A percentile compares a stretch with the other conserved stretches of the same genome.
These are phyloP conservation scores for Camellia granthamiana DNA, from an alignment of 148 eudicot genomes.

Conservation along the genomic window DNA sequence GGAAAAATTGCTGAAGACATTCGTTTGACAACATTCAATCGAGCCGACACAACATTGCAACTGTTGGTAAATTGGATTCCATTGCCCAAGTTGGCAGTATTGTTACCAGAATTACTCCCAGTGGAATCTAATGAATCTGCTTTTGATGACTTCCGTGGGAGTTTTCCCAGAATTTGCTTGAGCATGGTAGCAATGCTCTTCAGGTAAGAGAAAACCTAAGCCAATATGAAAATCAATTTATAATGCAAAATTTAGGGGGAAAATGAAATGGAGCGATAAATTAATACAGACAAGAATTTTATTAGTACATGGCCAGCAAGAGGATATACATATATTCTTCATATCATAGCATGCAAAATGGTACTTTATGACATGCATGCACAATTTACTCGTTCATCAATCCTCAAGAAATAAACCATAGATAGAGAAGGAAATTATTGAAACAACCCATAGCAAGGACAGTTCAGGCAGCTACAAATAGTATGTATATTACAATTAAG, in stretches of 20 bases:
- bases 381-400: not conserved
- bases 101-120: slow-evolving; percentile 28
- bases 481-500: not conserved
- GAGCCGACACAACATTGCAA: slow-evolving; percentile 33
- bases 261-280: not conserved
- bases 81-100: slow-evolving; percentile 22
- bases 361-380: not conserved
- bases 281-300: not conserved
- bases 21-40: slow-evolving; percentile 38
- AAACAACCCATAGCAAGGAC: not conserved
- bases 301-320: not conserved
- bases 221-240: not conserved
- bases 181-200: slow-evolving; percentile 26
- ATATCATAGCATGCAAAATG: not conserved
- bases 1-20: slow-evolving; percentile 53
- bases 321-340: not conserved
- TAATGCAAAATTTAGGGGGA: not conserved
- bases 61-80: slow-evolving; percentile 29
- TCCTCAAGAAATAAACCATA: not conserved
- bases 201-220: not conserved
- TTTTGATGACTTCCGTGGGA: slow-evolving; percentile 45
- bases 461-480: not conserved
- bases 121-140: slow-evolving; percentile 30
- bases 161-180: slow-evolving; percentile 43
- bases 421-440: too few relatives aligned